Conservation (phyloP, 208 protist genomes). For the Acanthamoeba castellanii region DNA sequence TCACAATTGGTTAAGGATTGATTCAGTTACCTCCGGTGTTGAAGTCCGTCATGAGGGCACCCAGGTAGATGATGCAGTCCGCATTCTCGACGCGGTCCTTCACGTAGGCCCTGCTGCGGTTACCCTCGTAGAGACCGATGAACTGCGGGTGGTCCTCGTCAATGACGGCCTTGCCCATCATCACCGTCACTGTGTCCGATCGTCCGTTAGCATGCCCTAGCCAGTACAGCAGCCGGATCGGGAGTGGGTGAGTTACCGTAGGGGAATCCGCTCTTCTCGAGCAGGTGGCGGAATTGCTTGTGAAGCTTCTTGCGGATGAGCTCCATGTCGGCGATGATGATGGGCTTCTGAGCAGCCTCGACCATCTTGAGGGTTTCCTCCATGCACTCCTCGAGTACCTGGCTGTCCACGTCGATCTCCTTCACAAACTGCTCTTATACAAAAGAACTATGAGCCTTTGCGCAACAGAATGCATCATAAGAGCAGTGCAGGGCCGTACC, state of each 20-base stretch:
- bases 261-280: conserved; percentile 34
- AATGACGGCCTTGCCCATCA: conserved; percentile 73
- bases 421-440: background rate
- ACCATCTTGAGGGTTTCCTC: conserved; percentile 64
- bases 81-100: conserved; percentile 45
- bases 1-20: no score
- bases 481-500: background rate
- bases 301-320: conserved; percentile 4
- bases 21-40: conserved; percentile 27
- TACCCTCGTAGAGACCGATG: conserved; percentile 71
- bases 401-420: background rate
- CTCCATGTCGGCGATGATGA: conserved; percentile 72
- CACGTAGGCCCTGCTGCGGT: conserved; percentile 52
- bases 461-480: background rate
- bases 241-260: background rate
- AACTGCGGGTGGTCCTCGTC: conserved; percentile 73
- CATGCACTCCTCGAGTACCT: conserved; percentile 15
- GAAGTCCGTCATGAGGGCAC: conserved; percentile 72
- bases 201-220: no score
- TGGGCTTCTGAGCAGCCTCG: conserved; percentile 47
- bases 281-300: conserved; percentile 41
- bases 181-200: background rate
- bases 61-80: conserved; percentile 61
- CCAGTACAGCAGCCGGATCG: background rate
- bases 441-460: background rate